These are phyloP conservation scores for Mycena rosella DNA, from an alignment of 768 basidiomycete species.

Conservation along the genomic window DNA sequence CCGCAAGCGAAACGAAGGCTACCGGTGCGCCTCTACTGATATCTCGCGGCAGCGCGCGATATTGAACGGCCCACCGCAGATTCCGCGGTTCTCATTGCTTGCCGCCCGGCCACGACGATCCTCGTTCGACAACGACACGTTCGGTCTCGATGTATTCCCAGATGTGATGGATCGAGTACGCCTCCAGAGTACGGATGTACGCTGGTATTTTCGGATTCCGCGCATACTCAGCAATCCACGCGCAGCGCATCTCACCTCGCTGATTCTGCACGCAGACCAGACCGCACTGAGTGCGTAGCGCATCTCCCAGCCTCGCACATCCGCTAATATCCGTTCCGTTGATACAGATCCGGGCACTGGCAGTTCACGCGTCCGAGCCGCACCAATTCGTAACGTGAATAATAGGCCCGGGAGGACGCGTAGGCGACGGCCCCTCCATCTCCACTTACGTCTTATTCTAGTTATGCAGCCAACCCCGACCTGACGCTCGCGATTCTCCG, in stretches of 20 bases:
- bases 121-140: constrained; percentile 53
- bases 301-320: not conserved
- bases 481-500: constrained; percentile 54
- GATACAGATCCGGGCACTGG: constrained; percentile 44
- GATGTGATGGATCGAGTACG: constrained; percentile 54
- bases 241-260: constrained; percentile 54
- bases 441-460: too few relatives aligned
- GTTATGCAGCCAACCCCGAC: constrained; percentile 41
- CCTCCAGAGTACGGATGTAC: constrained; percentile 59
- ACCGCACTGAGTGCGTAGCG: constrained; percentile 50
- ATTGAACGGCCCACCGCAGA: constrained; percentile 33
- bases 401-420: constrained; percentile 40
- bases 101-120: constrained; percentile 56
- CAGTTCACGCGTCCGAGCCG: not conserved
- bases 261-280: constrained; percentile 57
- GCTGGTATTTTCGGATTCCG: constrained; percentile 11
- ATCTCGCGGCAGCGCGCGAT: too few relatives aligned
- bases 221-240: constrained; percentile 31
- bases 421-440: constrained; percentile 31
- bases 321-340: not conserved
- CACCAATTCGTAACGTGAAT: not conserved
- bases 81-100: constrained; percentile 63
- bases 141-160: constrained; percentile 36
- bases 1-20: too few relatives aligned
- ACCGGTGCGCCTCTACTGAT: constrained; percentile 47